These are phyloP conservation scores for Meyerozyma carpophila DNA, from an alignment of 1,139 yeast species.

Conservation along the genomic window DNA sequence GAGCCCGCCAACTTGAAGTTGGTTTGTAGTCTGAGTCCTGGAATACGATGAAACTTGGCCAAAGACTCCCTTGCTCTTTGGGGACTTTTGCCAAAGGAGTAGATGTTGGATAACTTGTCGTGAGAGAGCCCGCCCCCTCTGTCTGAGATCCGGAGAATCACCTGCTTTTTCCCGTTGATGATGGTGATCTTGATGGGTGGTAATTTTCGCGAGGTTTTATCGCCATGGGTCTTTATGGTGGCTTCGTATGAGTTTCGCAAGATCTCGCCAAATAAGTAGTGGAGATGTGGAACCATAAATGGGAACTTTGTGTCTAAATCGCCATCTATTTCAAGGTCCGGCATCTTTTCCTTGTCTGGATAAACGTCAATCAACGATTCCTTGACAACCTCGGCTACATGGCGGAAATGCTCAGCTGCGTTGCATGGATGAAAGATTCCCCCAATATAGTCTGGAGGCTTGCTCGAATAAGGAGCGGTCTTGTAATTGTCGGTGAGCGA, in stretches of 20 bases:
- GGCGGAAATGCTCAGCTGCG: constrained; percentile 60
- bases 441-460: constrained; percentile 72
- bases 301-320: constrained; percentile 60
- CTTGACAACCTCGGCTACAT: constrained; percentile 47
- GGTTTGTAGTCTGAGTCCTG: constrained; percentile 48
- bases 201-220: constrained; percentile 28
- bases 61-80: constrained; percentile 51
- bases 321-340: constrained; percentile 72
- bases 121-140: constrained; percentile 81
- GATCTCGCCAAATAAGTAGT: constrained; percentile 81
- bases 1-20: constrained; percentile 25
- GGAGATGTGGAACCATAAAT: constrained; percentile 80
- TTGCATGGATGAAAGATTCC: constrained; percentile 78
- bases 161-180: constrained; percentile 58
- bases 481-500: constrained; percentile 65
- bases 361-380: constrained; percentile 41
- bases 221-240: constrained; percentile 46
- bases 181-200: constrained; percentile 74
- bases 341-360: constrained; percentile 58
- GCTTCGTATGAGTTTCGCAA: constrained; percentile 82
- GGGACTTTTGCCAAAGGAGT: constrained; percentile 80
- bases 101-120: constrained; percentile 54
- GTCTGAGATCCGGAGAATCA: constrained; percentile 76
- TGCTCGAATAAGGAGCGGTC: constrained; percentile 36
- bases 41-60: constrained; percentile 61